Evolutionary conservation across 345 rosid species (phyloP), one percentile per base, ranked within the genome.

Genomic region (Citrus cavaleriei): DNA sequence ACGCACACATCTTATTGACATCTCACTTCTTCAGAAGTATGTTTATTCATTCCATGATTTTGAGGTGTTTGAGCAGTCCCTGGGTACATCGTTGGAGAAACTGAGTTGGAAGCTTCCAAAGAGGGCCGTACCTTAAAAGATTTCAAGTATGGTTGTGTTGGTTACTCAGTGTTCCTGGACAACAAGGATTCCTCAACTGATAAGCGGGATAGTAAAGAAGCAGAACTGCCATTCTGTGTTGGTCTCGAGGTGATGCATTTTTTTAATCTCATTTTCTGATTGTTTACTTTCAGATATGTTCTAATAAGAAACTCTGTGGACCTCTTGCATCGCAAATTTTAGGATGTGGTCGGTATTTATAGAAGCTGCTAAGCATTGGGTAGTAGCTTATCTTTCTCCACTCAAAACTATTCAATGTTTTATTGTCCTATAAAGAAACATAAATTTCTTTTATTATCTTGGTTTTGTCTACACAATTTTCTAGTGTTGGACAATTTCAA

Each of bases 61-160:
- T 73, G 61, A 37, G 54, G 18, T 64, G 62, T 66, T 55, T 82
- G 68, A 51, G 65, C 81, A 87, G 90, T 82, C 66, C 88, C 88
- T 55, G 79, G 84, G 66, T 78, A 75, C 68, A 13, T 77, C 32
- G 80, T 84, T 68, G 86, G 86, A 60, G 83, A 84, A 71, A 68
- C 85, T 57, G 85, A 84, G 79, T 63, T 79, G 55, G 79, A 87
- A 79, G 85, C 83, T 74, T 70, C 87, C n/a, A 82, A 87, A 64
- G 88, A 85, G 60, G 85, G 84, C 42, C 86, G 81, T 42, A 77
- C 38, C 63, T 83, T 87, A 59, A 49, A 49, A 38, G 83, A 84
- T 58, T 87, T 85, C 78, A 81, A 80, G 75, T 87, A 85, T 82
- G 85, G 80, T 62, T 87, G 90, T 74, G 77, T 82, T 77, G 90